phyloP scores from a whole-genome alignment of 192 early-diverging fungal species.

The Rhizoclosmatium sp. region DNA sequence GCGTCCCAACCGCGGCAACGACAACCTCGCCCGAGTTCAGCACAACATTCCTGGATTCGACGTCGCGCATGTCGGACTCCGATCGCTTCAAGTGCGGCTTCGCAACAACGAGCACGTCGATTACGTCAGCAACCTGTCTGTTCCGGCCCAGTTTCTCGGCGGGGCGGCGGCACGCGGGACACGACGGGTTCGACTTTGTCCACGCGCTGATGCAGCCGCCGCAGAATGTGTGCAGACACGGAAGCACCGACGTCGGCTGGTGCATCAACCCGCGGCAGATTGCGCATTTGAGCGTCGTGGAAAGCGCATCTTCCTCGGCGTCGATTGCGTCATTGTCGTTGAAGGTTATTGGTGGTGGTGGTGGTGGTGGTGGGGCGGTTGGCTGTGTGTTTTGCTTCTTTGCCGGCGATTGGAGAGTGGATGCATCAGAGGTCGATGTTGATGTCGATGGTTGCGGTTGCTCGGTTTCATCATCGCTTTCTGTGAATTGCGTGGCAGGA shows the following conservation, averaged over 20 bases:
- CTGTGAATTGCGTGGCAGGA: not conserved
- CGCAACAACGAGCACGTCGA: conserved; percentile 16
- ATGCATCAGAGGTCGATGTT: not conserved
- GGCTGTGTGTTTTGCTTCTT: not conserved
- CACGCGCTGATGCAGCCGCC: conserved; percentile 43
- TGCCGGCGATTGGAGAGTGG: not conserved
- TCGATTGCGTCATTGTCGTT: not conserved
- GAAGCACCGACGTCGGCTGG: conserved; percentile 14
- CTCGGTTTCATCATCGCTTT: not conserved
- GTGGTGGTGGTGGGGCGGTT: not conserved
- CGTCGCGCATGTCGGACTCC: conserved; percentile 13
- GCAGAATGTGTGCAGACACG: conserved; percentile 49
- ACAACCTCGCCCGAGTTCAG: not conserved
- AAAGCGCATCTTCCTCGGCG: not conserved
- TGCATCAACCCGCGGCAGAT: conserved; percentile 46
- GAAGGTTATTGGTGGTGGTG: not conserved
- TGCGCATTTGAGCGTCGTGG: conserved; percentile 16
- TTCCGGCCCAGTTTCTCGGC: conserved; percentile 31
- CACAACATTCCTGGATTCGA: conserved; percentile 35
- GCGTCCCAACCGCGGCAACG: not conserved
- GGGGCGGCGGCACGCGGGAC: conserved; percentile 38
- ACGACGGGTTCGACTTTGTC: conserved; percentile 12
- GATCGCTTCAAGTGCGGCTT: conserved; percentile 31
- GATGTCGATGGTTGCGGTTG: not conserved
- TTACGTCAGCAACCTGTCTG: conserved; percentile 35